Evolutionary conservation across 2,329 filamentous ascomycete genomes (phyloP).

Genomic region (Fusarium bulbicola): DNA sequence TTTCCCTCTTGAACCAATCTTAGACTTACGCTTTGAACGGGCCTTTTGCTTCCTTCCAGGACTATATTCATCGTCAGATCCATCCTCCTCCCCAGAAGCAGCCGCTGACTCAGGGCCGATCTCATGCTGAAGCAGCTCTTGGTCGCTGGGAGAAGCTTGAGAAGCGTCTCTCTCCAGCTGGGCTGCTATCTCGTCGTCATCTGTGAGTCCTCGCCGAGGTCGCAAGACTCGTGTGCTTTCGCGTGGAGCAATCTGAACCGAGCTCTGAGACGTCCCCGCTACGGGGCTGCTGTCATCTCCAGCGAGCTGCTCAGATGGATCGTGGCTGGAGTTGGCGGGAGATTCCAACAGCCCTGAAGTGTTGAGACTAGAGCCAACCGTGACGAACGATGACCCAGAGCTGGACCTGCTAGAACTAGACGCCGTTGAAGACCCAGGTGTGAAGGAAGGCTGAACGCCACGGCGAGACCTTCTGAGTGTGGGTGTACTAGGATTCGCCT

Average conservation of each 20-base stretch:
- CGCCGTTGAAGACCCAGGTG: background rate
- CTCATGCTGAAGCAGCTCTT: background rate
- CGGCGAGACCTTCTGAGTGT: background rate
- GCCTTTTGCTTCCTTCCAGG: background rate
- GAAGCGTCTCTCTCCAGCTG: background rate
- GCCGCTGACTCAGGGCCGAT: background rate
- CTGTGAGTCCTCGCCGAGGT: background rate
- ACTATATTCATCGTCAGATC: background rate
- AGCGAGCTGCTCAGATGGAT: too few relatives aligned
- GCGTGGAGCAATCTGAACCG: too few relatives aligned
- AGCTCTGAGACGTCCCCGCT: too few relatives aligned
- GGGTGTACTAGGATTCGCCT: background rate
- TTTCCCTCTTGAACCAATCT: background rate
- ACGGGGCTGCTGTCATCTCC: too few relatives aligned
- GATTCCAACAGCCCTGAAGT: background rate
- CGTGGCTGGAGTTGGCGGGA: background rate
- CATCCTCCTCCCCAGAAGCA: background rate
- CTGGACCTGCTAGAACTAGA: background rate
- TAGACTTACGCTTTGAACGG: background rate
- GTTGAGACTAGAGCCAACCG: background rate
- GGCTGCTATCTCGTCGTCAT: background rate
- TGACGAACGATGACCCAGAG: background rate
- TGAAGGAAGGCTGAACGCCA: background rate
- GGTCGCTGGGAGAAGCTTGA: background rate
- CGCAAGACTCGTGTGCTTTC: background rate